Base-by-base conservation (phyloP, 75 land plant genomes). In the Ceratopteris richardii region DNA sequence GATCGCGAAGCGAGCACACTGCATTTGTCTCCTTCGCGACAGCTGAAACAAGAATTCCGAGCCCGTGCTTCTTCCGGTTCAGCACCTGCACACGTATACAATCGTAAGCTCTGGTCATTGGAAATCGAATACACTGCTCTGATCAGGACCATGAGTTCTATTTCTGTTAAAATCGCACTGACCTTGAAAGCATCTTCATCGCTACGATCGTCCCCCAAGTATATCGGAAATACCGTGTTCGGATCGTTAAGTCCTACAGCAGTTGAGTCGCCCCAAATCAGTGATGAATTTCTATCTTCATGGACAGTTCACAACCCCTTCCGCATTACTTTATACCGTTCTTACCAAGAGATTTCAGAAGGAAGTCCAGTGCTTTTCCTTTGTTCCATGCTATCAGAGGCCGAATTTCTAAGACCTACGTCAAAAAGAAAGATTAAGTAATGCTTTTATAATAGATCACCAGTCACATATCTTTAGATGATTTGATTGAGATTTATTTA, bases 161-260 rank as follows among this genome's bases (percentile, higher is more conserved):
- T 23, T 56, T 42, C 66, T 62, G 58, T 55, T n/a, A n/a, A n/a
- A n/a, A 33, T 33, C 37, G 9, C 9, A 33, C 37, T 33, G 37
- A 85, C 96, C 80, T 82, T 80, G 53, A 90, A 90, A 20, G 96
- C 96, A 78, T 90, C 96, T 61, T 90, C 96, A 70, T 90, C 96
- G 0, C 80, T 82, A 7, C 71, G 67, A 48, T 90, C 96, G 62
- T 90, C 96, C 58, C 96, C 96, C 61, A 90, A 59, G 57, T 76
- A 90, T 17, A 90, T 73, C 16, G 90, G 82, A 41, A 85, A 72
- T 59, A 82, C 84, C 54, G 86, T 80, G 19, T 71, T 64, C 7
- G 51, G 33, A 29, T 73, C 24, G 9, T 28, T 58, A 21, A 79
- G 58, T 0, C 80, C 86, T 83, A 66, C 53, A 43, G 0, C 27